Evolutionary conservation across 805 yeast species (phyloP).

Genomic region (Wickerhamomyces hampshirensis): DNA sequence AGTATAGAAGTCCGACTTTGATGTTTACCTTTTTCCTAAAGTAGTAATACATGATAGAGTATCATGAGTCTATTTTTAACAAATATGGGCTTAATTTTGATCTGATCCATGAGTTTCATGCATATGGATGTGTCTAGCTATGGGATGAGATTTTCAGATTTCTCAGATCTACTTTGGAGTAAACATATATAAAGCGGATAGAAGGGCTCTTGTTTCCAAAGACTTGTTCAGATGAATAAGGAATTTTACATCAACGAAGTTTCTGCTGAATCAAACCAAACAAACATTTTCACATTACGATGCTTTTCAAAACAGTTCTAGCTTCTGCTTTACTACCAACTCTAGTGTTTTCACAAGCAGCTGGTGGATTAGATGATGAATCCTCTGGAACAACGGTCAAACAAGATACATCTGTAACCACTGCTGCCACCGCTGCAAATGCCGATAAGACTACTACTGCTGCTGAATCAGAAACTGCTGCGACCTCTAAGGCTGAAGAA

Average conservation of each 20-base stretch:
- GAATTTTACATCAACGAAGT: not conserved
- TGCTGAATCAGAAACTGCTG: not conserved
- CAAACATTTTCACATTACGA: conserved; percentile 2
- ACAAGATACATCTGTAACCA: conserved; percentile 1
- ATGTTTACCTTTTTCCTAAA: not conserved
- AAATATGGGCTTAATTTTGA: not conserved
- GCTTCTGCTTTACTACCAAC: conserved; percentile 7
- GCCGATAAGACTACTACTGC: not conserved
- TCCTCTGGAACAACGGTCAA: conserved; percentile 5
- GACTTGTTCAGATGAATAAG: too few relatives aligned
- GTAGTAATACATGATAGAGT: not conserved
- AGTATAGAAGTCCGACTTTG: not conserved
- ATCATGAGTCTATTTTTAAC: not conserved
- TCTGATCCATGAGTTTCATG: not conserved
- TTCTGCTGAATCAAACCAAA: not conserved
- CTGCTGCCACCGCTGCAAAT: conserved; percentile 2
- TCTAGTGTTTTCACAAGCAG: conserved; percentile 9
- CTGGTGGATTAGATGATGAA: conserved; percentile 10
- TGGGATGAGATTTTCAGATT: too few relatives aligned
- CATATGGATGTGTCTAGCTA: too few relatives aligned
- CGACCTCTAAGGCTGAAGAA: not conserved
- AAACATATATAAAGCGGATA: too few relatives aligned
- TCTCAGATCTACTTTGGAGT: too few relatives aligned
- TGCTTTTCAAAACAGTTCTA: conserved; percentile 14
- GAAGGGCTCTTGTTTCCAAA: too few relatives aligned